These are phyloP conservation scores for Oryza nivara DNA, from an alignment of 176 grass and related monocot species.

Conservation along the genomic window DNA sequence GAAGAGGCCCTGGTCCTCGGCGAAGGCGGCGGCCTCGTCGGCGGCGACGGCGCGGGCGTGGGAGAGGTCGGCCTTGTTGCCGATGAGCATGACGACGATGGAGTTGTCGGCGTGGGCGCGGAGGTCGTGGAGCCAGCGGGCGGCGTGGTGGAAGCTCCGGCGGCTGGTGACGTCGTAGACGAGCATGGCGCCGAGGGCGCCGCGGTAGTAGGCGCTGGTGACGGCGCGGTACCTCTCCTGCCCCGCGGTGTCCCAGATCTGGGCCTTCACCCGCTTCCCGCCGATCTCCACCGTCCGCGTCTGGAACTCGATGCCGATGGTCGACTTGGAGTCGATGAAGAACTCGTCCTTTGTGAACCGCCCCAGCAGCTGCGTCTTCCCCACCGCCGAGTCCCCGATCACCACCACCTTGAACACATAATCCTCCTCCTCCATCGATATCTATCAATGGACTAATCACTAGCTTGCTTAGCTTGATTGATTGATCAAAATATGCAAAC, in stretches of 20 bases:
- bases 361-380: conserved; percentile 52
- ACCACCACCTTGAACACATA: conserved; percentile 65
- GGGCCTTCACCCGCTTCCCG: conserved; percentile 51
- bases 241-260: conserved; percentile 77
- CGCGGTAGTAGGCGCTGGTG: conserved; percentile 89
- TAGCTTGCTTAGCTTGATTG: too few relatives aligned
- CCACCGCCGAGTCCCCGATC: conserved; percentile 57
- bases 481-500: background rate
- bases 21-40: conserved; percentile 64
- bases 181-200: conserved; percentile 79
- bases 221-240: conserved; percentile 74
- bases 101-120: conserved; percentile 78
- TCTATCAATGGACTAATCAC: too few relatives aligned
- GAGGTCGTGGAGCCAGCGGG: conserved; percentile 76
- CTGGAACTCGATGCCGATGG: conserved; percentile 63
- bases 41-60: conserved; percentile 3
- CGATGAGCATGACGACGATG: conserved; percentile 77
- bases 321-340: conserved; percentile 56
- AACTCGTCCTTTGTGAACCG: conserved; percentile 54
- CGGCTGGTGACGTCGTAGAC: conserved; percentile 85
- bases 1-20: conserved; percentile 87
- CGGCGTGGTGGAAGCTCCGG: conserved; percentile 54
- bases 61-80: conserved; percentile 84
- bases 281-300: conserved; percentile 43
- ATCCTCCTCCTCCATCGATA: conserved; percentile 42